Percentiles rank a stretch among this genome's conserved stretches.
Evolutionary conservation across 2,329 filamentous ascomycete species (phyloP).

Genomic region (Reticulascus tulasneorum): DNA sequence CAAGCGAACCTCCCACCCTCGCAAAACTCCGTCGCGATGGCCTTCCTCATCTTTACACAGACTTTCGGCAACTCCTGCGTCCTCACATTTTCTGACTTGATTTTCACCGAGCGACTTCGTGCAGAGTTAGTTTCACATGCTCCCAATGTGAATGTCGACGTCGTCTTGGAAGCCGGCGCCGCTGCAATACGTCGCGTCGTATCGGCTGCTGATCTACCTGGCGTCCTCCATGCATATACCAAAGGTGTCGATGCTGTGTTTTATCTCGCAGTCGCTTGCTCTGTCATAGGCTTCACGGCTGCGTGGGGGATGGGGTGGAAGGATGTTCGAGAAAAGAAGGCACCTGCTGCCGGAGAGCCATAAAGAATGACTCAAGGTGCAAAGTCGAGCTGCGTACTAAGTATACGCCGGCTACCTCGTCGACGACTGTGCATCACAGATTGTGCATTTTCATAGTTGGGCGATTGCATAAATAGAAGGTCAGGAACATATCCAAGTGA

Average conservation of each 20-base stretch:
- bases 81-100: conserved; percentile 28
- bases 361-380: conserved; percentile 10
- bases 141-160: conserved; percentile 18
- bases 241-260: conserved; percentile 26
- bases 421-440: too few species aligned
- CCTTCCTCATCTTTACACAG: conserved; percentile 20
- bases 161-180: conserved; percentile 37
- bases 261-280: conserved; percentile 24
- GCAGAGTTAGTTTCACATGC: too few species aligned
- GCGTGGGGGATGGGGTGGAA: conserved; percentile 43
- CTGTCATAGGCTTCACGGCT: conserved; percentile 26
- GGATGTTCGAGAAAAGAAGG: conserved; percentile 34
- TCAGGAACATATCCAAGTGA: too few species aligned
- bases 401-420: too few species aligned
- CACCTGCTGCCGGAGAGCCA: too few species aligned
- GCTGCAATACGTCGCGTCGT: conserved; percentile 32
- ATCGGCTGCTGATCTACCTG: conserved; percentile 21
- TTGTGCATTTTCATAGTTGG: too few species aligned
- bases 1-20: conserved; percentile 18
- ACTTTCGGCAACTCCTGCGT: conserved; percentile 45
- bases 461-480: too few species aligned
- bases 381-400: too few species aligned
- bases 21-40: conserved; percentile 20
- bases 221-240: conserved; percentile 36
- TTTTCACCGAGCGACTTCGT: conserved; percentile 9